Evolutionary conservation across 2,329 filamentous ascomycete genomes (phyloP).

Genomic region (Ilyonectria mors-panacis): DNA sequence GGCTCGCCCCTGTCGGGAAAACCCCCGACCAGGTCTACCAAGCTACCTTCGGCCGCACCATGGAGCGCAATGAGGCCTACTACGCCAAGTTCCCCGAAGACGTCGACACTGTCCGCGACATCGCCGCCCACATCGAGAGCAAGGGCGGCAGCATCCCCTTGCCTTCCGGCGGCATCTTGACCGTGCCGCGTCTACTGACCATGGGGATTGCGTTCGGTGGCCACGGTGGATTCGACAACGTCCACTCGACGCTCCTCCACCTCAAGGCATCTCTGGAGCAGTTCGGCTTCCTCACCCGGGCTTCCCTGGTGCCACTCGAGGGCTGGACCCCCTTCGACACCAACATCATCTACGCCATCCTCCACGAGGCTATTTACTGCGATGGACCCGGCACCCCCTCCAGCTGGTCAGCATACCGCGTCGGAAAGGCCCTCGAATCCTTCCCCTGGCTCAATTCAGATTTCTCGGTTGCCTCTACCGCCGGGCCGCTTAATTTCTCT

Average conservation of each 20-base stretch:
- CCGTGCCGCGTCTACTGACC: constrained; percentile 81
- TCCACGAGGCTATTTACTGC: constrained; percentile 93
- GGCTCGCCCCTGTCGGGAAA: constrained; percentile 82
- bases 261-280: constrained; percentile 81
- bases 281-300: constrained; percentile 82
- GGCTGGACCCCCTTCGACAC: constrained; percentile 78
- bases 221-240: constrained; percentile 81
- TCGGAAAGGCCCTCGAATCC: constrained; percentile 65
- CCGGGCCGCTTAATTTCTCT: constrained; percentile 80
- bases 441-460: constrained; percentile 67
- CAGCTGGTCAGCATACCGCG: constrained; percentile 81
- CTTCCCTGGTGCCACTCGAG: constrained; percentile 80
- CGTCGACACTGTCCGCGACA: constrained; percentile 73
- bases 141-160: constrained; percentile 71
- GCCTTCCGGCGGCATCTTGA: constrained; percentile 81
- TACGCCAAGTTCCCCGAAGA: constrained; percentile 91
- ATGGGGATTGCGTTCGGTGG: constrained; percentile 84
- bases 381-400: constrained; percentile 74
- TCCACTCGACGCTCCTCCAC: constrained; percentile 82
- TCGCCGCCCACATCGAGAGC: constrained; percentile 75
- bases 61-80: constrained; percentile 82
- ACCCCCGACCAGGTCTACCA: constrained; percentile 82
- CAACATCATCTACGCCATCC: constrained; percentile 84
- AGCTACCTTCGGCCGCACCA: constrained; percentile 78
- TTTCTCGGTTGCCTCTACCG: constrained; percentile 45